These are phyloP conservation scores for Telfairia occidentalis DNA, from an alignment of 331 rosid species.

Conservation along the genomic window DNA sequence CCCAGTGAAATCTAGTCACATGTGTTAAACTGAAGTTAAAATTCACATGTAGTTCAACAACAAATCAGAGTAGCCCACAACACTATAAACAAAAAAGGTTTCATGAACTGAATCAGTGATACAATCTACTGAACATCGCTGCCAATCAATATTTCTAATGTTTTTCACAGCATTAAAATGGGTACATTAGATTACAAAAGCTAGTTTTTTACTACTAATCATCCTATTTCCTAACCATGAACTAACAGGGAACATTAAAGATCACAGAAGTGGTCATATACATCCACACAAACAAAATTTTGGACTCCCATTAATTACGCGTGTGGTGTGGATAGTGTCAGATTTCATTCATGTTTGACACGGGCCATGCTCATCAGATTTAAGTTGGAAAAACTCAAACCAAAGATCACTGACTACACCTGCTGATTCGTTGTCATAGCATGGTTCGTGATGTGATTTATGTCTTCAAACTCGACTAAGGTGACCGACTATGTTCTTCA, in stretches of 20 bases:
- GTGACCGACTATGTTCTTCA: slow-evolving; percentile 51
- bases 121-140: neutral
- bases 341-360: neutral
- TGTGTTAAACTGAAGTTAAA: neutral
- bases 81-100: neutral
- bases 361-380: neutral
- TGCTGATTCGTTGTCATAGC: neutral
- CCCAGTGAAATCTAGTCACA: neutral
- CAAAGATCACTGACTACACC: neutral
- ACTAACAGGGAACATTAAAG: neutral
- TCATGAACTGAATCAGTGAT: neutral
- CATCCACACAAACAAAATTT: neutral
- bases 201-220: neutral
- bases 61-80: neutral
- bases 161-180: neutral
- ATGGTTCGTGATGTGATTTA: slow-evolving; percentile 10
- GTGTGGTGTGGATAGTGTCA: neutral
- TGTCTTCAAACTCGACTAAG: slow-evolving; percentile 32
- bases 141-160: neutral
- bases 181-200: neutral
- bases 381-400: neutral
- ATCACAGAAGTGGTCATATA: neutral
- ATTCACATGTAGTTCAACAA: neutral
- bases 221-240: neutral
- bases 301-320: neutral